phyloP scores from a whole-genome alignment of 768 basidiomycete genomes.

The Nevesoporus exiguus region DNA sequence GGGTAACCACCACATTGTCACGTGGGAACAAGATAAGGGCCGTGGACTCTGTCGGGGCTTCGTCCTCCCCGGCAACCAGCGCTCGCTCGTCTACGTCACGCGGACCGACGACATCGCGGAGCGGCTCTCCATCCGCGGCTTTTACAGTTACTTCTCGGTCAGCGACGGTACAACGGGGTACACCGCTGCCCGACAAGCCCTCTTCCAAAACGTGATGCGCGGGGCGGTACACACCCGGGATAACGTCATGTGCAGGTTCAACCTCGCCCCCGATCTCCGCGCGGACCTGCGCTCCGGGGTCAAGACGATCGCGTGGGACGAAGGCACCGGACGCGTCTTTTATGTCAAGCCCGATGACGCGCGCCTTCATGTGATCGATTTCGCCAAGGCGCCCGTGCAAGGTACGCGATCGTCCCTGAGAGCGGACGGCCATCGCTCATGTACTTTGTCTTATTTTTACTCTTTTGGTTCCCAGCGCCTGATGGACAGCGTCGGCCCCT shows the following conservation, averaged over 20 bases:
- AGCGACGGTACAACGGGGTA: conserved; percentile 31
- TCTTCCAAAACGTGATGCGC: conserved; percentile 24
- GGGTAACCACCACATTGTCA: conserved; percentile 25
- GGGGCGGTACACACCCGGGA: conserved; percentile 14
- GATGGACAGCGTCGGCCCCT: conserved; percentile 32
- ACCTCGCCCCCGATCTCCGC: conserved; percentile 15
- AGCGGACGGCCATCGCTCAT: no score
- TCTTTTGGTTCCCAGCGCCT: conserved; percentile 25
- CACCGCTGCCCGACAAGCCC: conserved; percentile 13
- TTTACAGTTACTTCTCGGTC: conserved; percentile 37
- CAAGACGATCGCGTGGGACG: conserved; percentile 61
- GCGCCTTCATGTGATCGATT: conserved; percentile 47
- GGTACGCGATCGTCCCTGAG: conserved; percentile 19
- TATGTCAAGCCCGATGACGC: conserved; percentile 42
- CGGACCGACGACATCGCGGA: conserved; percentile 25
- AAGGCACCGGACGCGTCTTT: conserved; percentile 57
- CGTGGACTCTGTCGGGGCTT: conserved; percentile 26
- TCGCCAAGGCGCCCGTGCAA: conserved; percentile 36
- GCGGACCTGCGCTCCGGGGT: conserved; percentile 32
- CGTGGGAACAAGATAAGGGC: conserved; percentile 25
- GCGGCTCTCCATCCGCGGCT: conserved; percentile 25
- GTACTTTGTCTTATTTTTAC: no score
- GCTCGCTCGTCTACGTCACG: conserved; percentile 32
- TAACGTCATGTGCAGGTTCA: conserved; percentile 27
- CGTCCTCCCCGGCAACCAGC: conserved; percentile 32